These are phyloP conservation scores for Myxozyma lipomycoides DNA, from an alignment of 805 yeast genomes.

Conservation along the genomic window DNA sequence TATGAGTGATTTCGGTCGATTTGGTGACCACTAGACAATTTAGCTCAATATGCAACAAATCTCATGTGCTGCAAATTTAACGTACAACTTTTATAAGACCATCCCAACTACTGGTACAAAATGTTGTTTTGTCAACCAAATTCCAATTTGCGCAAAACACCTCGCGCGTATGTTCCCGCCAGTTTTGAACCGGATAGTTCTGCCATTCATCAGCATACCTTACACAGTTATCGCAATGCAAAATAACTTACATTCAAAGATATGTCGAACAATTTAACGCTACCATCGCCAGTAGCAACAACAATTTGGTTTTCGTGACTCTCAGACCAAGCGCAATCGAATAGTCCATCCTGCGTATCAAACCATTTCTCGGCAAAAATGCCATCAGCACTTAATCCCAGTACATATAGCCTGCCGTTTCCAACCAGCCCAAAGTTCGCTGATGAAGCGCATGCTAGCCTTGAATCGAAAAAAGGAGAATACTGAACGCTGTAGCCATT, in stretches of 20 bases:
- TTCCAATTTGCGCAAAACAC: conserved; percentile 75
- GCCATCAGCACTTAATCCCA: conserved; percentile 68
- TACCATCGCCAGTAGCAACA: conserved; percentile 87
- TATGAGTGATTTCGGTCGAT: conserved; percentile 56
- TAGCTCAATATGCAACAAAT: not conserved
- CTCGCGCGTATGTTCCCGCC: conserved; percentile 72
- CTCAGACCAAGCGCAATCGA: conserved; percentile 88
- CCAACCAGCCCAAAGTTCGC: conserved; percentile 95
- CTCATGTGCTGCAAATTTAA: not conserved
- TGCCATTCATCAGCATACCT: conserved; percentile 19
- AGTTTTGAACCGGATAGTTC: conserved; percentile 68
- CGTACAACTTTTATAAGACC: conserved; percentile 63
- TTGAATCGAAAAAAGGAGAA: conserved; percentile 88
- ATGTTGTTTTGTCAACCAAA: conserved; percentile 58
- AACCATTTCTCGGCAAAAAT: conserved; percentile 44
- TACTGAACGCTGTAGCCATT: conserved; percentile 85
- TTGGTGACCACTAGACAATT: conserved; percentile 55
- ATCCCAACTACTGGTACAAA: conserved; percentile 88
- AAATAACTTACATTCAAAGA: conserved; percentile 35
- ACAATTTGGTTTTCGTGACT: conserved; percentile 79
- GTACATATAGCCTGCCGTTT: conserved; percentile 73
- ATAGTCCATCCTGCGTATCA: conserved; percentile 91
- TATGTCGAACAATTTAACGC: conserved; percentile 74
- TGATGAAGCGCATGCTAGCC: conserved; percentile 82
- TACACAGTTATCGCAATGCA: not conserved